Conservation (phyloP, 2,329 filamentous ascomycete species). For the Trichoderma citrinoviride region DNA sequence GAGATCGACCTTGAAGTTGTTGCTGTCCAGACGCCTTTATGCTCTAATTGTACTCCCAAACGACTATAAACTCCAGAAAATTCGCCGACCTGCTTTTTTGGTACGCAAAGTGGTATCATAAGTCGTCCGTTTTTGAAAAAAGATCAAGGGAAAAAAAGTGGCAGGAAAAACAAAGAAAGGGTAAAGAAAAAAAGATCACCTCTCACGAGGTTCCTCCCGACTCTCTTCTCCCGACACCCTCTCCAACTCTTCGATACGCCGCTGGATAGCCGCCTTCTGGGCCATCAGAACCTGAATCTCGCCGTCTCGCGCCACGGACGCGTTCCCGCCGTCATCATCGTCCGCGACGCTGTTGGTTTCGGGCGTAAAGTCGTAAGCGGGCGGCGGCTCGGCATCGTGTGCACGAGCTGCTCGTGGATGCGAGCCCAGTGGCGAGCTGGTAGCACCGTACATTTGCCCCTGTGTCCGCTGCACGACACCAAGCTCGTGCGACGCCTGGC, state of each 20-base stretch:
- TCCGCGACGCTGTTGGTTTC: slow-evolving; percentile 28
- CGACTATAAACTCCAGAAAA: neutral
- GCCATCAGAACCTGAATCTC: slow-evolving; percentile 35
- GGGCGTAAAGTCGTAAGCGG: slow-evolving; percentile 33
- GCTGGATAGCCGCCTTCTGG: slow-evolving; percentile 38
- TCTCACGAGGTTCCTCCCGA: neutral
- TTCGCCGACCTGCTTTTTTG: neutral
- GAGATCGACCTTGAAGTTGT: too few relatives aligned
- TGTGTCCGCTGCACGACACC: slow-evolving; percentile 26
- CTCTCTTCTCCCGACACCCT: slow-evolving; percentile 7
- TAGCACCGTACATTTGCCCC: slow-evolving; percentile 22
- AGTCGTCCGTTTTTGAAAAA: neutral
- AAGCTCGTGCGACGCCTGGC: slow-evolving; percentile 26
- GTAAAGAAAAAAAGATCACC: neutral
- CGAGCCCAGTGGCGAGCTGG: slow-evolving; percentile 6
- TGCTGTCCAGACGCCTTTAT: too few relatives aligned
- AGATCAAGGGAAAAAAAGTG: neutral
- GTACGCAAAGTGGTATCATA: slow-evolving; percentile 14
- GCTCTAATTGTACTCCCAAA: neutral
- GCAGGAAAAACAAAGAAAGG: neutral
- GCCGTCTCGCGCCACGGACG: slow-evolving; percentile 28
- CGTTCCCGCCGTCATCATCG: slow-evolving; percentile 24
- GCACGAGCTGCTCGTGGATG: slow-evolving; percentile 1
- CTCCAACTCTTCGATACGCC: slow-evolving; percentile 38
- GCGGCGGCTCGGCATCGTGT: slow-evolving; percentile 31